Base-by-base conservation (phyloP, 371 early-diverging fungal species). In the Mucor sp. region DNA sequence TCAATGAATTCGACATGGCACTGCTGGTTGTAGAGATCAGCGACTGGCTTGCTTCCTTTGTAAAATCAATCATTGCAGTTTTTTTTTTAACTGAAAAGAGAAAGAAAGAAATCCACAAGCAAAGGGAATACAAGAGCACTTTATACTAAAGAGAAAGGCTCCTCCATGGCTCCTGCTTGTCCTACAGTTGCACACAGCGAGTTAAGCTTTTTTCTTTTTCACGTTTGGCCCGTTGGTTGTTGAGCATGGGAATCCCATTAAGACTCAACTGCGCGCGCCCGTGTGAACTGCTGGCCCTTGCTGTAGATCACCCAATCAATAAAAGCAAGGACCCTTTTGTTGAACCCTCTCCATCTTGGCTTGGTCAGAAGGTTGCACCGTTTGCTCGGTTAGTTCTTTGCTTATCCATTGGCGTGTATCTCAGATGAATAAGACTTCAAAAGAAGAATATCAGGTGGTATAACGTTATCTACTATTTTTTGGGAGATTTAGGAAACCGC, bases 11-110 rank as follows among this genome's bases (percentile, higher is more conserved):
- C 7, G 59, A 35, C 8, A 59, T 59, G 27, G 37, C 23, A 35
- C 37, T 35, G 41, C 39, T 30, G 21, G 33, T 15, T 7, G 55
- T 55, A 6, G 41, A 15, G 17, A 27, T 43, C 39, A 28, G 6
- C 5, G 55, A 62, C 15, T 62, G 63, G 17, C 35, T 62, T 35
- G 25, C 55, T 53, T 33, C 21, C 21, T 62, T 53, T 9, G 47
- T 47, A 32, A 62, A 62, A 41, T 62, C 62, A 1, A 62, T 62
- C 48, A 62, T 62, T n/a, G n/a, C n/a, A n/a, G n/a, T n/a, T n/a
- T n/a, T n/a, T n/a, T n/a, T n/a, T n/a, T n/a, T n/a, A n/a, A 60
- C 7, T n/a, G 19, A 28, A 60, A 19, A 11, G 9, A 25, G 61
- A 33, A 62, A 33, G 47, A 17, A 48, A 47, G 9, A 33, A 33